Evolutionary conservation across 1,139 yeast genomes (phyloP).

Genomic region (Diutina rugosa): DNA sequence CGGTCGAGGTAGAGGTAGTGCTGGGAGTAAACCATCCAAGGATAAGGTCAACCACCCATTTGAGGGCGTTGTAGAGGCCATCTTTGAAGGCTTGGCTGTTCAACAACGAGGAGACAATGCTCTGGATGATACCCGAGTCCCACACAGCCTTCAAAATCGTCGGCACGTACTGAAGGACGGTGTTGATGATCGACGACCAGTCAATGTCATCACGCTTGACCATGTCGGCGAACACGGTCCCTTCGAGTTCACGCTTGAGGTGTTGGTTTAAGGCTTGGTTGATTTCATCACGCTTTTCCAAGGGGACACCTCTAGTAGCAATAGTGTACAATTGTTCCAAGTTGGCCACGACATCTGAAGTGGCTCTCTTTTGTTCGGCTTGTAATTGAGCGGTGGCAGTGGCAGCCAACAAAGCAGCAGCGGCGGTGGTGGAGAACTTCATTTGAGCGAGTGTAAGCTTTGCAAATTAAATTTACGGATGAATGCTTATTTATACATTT

Average conservation of each 20-base stretch:
- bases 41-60: not conserved
- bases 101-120: not conserved
- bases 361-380: not conserved
- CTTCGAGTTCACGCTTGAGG: not conserved
- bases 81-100: not conserved
- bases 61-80: not conserved
- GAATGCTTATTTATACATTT: not conserved
- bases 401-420: not conserved
- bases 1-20: not conserved
- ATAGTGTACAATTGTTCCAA: not conserved
- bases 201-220: not conserved
- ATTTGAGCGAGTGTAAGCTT: not conserved
- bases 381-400: not conserved
- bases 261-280: not conserved
- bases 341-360: not conserved
- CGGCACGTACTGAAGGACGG: not conserved
- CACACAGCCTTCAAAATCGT: not conserved
- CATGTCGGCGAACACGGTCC: not conserved
- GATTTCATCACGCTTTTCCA: not conserved
- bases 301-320: not conserved
- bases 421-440: not conserved
- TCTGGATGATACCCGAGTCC: constrained; percentile 1
- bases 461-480: not conserved
- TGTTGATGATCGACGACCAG: not conserved
- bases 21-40: not conserved